Evolutionary conservation across 116 monocot genomes (phyloP), one percentile per base, ranked within the genome.

Genomic region (Dioscorea cayenensis): DNA sequence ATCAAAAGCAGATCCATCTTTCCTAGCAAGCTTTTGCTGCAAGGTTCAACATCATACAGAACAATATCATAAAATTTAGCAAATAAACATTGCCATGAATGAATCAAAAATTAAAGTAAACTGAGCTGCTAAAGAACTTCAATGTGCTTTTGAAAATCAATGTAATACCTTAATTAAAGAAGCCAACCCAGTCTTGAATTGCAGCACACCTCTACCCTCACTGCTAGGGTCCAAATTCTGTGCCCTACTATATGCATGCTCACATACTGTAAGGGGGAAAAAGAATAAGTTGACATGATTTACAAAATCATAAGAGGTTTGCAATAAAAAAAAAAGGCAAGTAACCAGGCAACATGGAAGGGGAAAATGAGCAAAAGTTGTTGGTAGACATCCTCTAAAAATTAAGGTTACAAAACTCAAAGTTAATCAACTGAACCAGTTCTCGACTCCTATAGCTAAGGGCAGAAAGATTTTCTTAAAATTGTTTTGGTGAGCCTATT

Each of bases 141-240:
- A 55, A 55, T 55, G 17, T 18, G n/a, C 4, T 16, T 55, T 55
- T 71, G 25, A 25, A 25, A 25, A 25, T 25, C 25, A 25, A 25
- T 25, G 25, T 17, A 17, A 58, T 81, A 97, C 97, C 97, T 97
- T 93, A 69, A 97, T 97, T 5, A 97, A 85, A 78, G 93, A 97
- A 81, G 87, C 84, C 60, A 97, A 82, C 43, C 92, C 97, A 55
- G 93, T 97, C 80, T 97, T 97, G 84, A 97, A 97, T 80, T 93
- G 97, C 35, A 93, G 66, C 7, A 97, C 88, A 35, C 97, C 93
- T 77, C 93, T 86, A n/a, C 97, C 90, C 60, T 93, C 93, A 76
- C 97, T 97, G 80, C 75, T 81, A 16, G 93, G 97, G 66, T 97
- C 97, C 84, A 97, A 64, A 68, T 86, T 79, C 64, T 97, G 97